phyloP scores from a whole-genome alignment of 352 stramenopile genomes.

The Phytophthora pisi region DNA sequence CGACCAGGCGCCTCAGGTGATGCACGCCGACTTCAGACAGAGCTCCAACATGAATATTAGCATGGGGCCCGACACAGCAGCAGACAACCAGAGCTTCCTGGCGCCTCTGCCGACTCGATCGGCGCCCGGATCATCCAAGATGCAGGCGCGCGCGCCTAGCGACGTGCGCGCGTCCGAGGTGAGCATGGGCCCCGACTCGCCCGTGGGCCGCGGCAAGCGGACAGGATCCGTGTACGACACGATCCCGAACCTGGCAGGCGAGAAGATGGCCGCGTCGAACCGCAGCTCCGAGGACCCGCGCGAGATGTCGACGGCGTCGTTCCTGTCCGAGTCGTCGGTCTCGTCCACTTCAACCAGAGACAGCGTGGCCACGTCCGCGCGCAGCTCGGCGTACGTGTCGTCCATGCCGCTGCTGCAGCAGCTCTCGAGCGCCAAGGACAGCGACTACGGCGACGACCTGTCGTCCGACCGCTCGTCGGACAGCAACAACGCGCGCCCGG shows the following conservation, averaged over 20 bases:
- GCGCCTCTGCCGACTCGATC: slow-evolving; percentile 13
- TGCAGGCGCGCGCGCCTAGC: background rate
- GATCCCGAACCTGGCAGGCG: slow-evolving; percentile 32
- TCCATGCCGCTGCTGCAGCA: slow-evolving; percentile 37
- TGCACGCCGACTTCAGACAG: slow-evolving; percentile 33
- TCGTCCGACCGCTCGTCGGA: slow-evolving; percentile 33
- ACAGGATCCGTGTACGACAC: slow-evolving; percentile 41
- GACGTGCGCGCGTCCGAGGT: slow-evolving; percentile 26
- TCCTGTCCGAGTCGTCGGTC: slow-evolving; percentile 34
- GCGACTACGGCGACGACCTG: slow-evolving; percentile 34
- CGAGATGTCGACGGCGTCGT: slow-evolving; percentile 28
- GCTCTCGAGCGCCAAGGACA: slow-evolving; percentile 27
- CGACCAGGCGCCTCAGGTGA: slow-evolving; percentile 1
- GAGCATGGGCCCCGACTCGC: slow-evolving; percentile 39
- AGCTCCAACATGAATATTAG: slow-evolving; percentile 22
- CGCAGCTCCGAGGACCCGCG: slow-evolving; percentile 25
- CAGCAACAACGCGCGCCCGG: slow-evolving; percentile 33
- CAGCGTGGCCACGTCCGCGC: slow-evolving; percentile 19
- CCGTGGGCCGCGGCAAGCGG: slow-evolving; percentile 29
- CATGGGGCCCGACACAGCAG: slow-evolving; percentile 27
- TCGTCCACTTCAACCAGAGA: slow-evolving; percentile 32
- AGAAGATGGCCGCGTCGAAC: slow-evolving; percentile 25
- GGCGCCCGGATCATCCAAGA: background rate
- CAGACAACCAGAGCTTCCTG: slow-evolving; percentile 33
- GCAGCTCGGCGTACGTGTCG: slow-evolving; percentile 27